Base-by-base conservation (phyloP, 2,329 filamentous ascomycete species). In the Cordyceps cicadae region DNA sequence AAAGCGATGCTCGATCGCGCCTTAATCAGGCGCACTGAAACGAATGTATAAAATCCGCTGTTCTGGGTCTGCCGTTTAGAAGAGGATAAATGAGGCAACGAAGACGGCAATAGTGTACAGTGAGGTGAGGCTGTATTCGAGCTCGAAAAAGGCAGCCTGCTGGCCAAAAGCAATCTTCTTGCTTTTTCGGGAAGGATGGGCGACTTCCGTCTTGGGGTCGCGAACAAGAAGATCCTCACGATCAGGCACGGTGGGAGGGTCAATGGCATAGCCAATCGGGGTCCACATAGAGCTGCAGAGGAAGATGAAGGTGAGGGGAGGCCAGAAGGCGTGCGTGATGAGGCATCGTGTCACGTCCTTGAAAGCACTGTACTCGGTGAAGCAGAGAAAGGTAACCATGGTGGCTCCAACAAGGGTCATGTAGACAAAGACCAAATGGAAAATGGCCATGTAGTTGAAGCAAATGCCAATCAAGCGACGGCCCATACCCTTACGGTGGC, bases 321-420 rank as follows among this genome's bases (percentile, higher is more conserved):
- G 83, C 84, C 84, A 87, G 71, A 81, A 82, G 14, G 81, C 82
- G 67, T 86, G 82, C 0, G 82, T 85, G 46, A 87, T 68, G 4
- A 87, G 72, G 64, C 77, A 78, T 53, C 80, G 67, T 17, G 84
- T 72, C n/a, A 77, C 70, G 11, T 75, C 73, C 63, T 71, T 71
- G 39, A 72, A 70, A 5, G 70, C 67, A 21, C 72, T 66, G 26
- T 77, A 69, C 17, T 72, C 66, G 41, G 73, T 68, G 65, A 81
- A 77, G 68, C 77, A 81, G 62, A 79, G 78, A 70, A 79, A 83
- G 6, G 76, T 77, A 2, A 78, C 80, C 54, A 81, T 67, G 7
- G 75, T 74, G 39, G 82, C 80, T 3, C 75, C 79, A 5, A 79
- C 73, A 19, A 83, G 72, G 3, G 79, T 81, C 39, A 83, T 70